phyloP scores from a whole-genome alignment of 2,329 filamentous ascomycete species.

The Microcyclospora tardicrescens region DNA sequence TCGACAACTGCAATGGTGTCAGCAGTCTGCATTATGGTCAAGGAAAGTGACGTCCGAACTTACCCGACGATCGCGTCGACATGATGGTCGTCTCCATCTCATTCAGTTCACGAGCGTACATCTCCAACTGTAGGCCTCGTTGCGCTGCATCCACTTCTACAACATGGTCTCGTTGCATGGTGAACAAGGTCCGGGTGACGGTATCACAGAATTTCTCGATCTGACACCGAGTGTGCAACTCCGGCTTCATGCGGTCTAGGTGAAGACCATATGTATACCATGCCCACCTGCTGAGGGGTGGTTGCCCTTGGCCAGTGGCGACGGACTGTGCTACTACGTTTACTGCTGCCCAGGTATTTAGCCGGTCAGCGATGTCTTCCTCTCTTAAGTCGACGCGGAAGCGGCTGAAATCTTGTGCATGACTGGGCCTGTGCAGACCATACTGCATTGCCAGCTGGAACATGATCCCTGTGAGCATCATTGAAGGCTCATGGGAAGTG shows the following conservation, averaged over 20 bases:
- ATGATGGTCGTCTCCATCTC: constrained; percentile 25
- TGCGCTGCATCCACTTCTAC: constrained; percentile 33
- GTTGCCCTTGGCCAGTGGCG: constrained; percentile 73
- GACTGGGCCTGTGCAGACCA: constrained; percentile 65
- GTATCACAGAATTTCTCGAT: constrained; percentile 67
- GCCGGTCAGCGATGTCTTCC: constrained; percentile 65
- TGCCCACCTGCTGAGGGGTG: constrained; percentile 38
- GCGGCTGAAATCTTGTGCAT: constrained; percentile 71
- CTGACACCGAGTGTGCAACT: constrained; percentile 54
- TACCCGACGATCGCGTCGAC: constrained; percentile 19
- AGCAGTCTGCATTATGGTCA: neutral
- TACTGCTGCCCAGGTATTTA: constrained; percentile 72
- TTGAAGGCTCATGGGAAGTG: constrained; percentile 66
- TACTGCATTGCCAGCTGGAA: constrained; percentile 80
- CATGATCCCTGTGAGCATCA: constrained; percentile 71
- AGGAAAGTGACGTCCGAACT: constrained; percentile 3
- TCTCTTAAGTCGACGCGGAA: constrained; percentile 54
- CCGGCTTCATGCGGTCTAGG: constrained; percentile 45
- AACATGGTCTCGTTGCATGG: constrained; percentile 59
- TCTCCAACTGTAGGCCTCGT: constrained; percentile 24
- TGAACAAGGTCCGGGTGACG: constrained; percentile 67
- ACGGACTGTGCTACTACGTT: constrained; percentile 72
- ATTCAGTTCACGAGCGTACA: constrained; percentile 24
- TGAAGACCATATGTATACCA: constrained; percentile 67
- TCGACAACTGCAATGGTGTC: constrained; percentile 27